Percentiles rank a stretch among this genome's conserved stretches.
phyloP scores from a whole-genome alignment of 1,139 yeast genomes.

The Yamadazyma epiphylla region DNA sequence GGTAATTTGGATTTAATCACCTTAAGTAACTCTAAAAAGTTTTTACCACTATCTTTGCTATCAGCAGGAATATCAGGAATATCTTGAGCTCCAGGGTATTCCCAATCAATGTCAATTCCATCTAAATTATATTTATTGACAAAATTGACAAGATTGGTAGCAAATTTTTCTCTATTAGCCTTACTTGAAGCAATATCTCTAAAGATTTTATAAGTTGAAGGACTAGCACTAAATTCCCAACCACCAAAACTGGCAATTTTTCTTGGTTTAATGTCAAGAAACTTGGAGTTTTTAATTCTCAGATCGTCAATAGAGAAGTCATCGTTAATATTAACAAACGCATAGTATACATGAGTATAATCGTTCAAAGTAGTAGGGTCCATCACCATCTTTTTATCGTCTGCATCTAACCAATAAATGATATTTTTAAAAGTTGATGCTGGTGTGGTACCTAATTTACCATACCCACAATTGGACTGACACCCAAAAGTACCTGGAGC shows the following conservation, averaged over 20 bases:
- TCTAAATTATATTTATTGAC: slow-evolving; percentile 13
- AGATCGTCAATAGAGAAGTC: slow-evolving; percentile 13
- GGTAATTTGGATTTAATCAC: slow-evolving; percentile 11
- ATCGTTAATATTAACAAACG: slow-evolving; percentile 12
- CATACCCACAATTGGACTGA: slow-evolving; percentile 16
- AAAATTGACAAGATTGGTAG: slow-evolving; percentile 12
- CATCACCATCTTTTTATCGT: slow-evolving; percentile 2
- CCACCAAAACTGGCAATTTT: slow-evolving; percentile 17
- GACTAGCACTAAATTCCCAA: slow-evolving; percentile 11
- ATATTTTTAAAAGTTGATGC: slow-evolving; percentile 13
- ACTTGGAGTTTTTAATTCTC: no score
- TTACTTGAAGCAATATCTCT: slow-evolving; percentile 8
- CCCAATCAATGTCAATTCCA: slow-evolving; percentile 21
- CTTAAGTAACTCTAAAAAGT: slow-evolving; percentile 11
- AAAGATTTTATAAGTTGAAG: slow-evolving; percentile 10
- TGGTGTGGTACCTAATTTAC: slow-evolving; percentile 11
- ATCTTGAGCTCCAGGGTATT: slow-evolving; percentile 14
- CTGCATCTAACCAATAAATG: slow-evolving; percentile 16
- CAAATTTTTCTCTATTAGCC: slow-evolving; percentile 12
- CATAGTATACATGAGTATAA: no score
- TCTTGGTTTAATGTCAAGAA: slow-evolving; percentile 10
- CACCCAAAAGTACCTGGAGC: slow-evolving; percentile 14
- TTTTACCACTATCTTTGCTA: slow-evolving; percentile 10
- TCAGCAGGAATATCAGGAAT: slow-evolving; percentile 12
- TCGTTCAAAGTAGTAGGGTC: not conserved